Evolutionary conservation across 352 stramenopile species (phyloP), one percentile per base, ranked within the genome.

Genomic region (Globisporangium irregulare): DNA sequence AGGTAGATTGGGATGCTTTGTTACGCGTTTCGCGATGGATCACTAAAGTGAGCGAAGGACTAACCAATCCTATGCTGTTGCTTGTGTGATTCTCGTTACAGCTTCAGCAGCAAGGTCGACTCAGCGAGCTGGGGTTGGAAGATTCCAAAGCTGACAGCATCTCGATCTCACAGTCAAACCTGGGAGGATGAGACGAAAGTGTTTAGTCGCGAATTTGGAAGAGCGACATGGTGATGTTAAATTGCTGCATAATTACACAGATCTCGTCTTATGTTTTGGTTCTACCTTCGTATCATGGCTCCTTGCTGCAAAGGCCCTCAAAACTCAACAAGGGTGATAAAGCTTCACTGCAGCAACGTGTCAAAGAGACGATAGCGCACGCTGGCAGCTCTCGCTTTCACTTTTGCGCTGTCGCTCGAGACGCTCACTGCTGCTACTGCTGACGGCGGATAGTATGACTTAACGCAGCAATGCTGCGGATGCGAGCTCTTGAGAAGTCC

Each of bases 331-430:
- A 14, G 48, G 8, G 2, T 7, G 41, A n/a, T n/a, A 48, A 15
- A 32, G 15, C 54, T 22, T 24, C 36, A 75, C 55, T 80, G 72
- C 53, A 93, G 66, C 41, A 84, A 27, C 24, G 86, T 93, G 41
- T 92, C 74, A 48, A 93, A 93, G 46, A 93, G 69, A 1, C 81
- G 83, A 68, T 86, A 92, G 53, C 86, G 84, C 67, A 91, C 73
- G 4, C 59, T 80, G 41, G 41, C 41, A 48, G 41, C 41, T 48
- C 20, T 48, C 15, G 41, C 41, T 48, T n/a, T n/a, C 41, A 56
- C 43, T 48, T n/a, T n/a, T 34, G 59, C 43, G 53, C 36, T 64
- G 62, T 15, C 20, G 29, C 24, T 36, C 18, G 25, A 25, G 27
- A 32, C 24, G 51, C 61, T 53, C 46, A 76, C 32, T 62, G 75